A percentile compares a stretch with the other conserved stretches of the same genome.
Evolutionary conservation across 2,329 filamentous ascomycete species (phyloP).

Genomic region (Westerdykella aurantiaca): DNA sequence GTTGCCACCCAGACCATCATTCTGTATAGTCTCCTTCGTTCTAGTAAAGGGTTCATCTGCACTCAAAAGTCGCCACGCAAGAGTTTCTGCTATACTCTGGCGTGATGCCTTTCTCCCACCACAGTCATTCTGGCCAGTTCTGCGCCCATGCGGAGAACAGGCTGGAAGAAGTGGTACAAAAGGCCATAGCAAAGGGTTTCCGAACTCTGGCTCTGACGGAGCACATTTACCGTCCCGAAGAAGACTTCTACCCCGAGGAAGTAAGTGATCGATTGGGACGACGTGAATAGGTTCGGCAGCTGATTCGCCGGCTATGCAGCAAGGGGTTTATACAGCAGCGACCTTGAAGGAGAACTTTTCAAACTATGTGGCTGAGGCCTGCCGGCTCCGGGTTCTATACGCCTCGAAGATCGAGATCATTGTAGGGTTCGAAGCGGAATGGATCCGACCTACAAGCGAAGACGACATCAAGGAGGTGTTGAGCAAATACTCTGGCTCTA

Average conservation of each 20-base stretch:
- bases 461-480: constrained; percentile 55
- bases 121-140: constrained; percentile 97
- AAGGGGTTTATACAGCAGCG: constrained; percentile 23
- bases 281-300: not conserved
- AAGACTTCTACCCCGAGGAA: constrained; percentile 92
- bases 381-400: constrained; percentile 66
- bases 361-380: constrained; percentile 70
- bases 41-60: too few species aligned
- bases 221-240: constrained; percentile 79
- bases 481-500: constrained; percentile 46
- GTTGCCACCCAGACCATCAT: too few species aligned
- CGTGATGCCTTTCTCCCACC: constrained; percentile 90
- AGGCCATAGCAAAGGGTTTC: constrained; percentile 73
- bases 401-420: constrained; percentile 66
- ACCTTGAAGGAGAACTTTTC: constrained; percentile 50
- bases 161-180: constrained; percentile 75
- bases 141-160: constrained; percentile 79
- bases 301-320: constrained; percentile 12
- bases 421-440: constrained; percentile 90
- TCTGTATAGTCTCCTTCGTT: too few species aligned
- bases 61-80: too few species aligned
- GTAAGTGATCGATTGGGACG: constrained; percentile 37
- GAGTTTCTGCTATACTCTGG: too few species aligned
- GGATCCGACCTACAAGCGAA: constrained; percentile 68
- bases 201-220: constrained; percentile 83